Base-by-base conservation (phyloP, 768 basidiomycete genomes). In the Lactifluus volemus region DNA sequence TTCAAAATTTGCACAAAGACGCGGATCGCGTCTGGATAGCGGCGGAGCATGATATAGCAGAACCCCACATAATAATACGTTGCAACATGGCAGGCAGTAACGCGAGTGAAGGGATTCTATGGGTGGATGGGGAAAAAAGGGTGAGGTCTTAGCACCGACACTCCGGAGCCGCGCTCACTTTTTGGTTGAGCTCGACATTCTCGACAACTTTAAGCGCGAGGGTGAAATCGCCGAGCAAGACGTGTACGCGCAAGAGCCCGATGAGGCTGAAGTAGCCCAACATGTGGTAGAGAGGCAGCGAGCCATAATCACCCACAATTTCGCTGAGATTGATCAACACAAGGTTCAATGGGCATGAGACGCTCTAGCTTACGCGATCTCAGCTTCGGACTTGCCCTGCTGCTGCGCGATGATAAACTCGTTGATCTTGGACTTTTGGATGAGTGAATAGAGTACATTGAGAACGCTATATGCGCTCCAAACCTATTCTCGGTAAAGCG, bases 391-490 rank as follows among this genome's bases (percentile, higher is more conserved):
- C 73, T 89, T 89, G 29, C 92, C 90, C 65, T 85, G 79, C 68
- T 89, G 84, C 60, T 86, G 82, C 7, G 96, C 95, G 61, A 77
- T 71, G 61, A 99, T 85, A 74, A 94, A 91, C 72, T 98, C 94
- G 73, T 95, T 93, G 74, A 94, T 90, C 73, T 86, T 86, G 5
- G 89, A 92, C 74, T 98, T 98, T 81, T 98, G 96, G 65, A 99
- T 95, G 67, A 99, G 81, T 19, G 94, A 98, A 77, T 99, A 99
- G 30, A 99, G 81, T 42, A 99, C 96, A 75, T 99, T 98, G 68
- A 99, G 81, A 30, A 98, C 96, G 64, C 90, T 94, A 78, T 99
- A 99, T 53, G 93, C 96, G 68, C 89, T 93, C 97, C 97, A 99
- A 59, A 95, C 88, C 83, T 94, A 66, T 19, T 49, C 64, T 38